Conservation (phyloP, 257 asterid species). For the Solanum corneliomulleri region DNA sequence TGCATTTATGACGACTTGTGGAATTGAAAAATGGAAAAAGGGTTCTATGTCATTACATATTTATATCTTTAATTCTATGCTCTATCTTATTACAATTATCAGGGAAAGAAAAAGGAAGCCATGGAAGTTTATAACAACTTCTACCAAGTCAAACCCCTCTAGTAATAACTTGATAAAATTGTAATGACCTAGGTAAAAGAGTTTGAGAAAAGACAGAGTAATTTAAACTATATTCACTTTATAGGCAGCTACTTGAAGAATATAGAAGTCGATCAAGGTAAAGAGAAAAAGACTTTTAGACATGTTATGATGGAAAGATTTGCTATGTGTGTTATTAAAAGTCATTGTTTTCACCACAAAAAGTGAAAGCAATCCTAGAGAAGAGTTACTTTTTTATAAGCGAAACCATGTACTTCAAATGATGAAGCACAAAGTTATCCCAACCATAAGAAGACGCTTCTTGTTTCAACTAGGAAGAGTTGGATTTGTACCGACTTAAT, state of each 20-base stretch:
- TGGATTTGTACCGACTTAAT: background rate
- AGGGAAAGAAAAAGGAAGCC: background rate
- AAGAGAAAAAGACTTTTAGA: background rate
- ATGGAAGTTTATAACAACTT: background rate
- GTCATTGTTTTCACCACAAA: background rate
- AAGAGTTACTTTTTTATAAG: background rate
- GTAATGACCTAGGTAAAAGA: background rate
- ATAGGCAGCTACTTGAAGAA: background rate
- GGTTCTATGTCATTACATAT: background rate
- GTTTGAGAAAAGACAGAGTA: background rate
- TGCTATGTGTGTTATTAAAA: background rate
- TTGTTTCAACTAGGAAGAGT: background rate
- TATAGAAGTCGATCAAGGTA: background rate
- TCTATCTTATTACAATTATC: background rate
- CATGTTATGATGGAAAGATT: background rate
- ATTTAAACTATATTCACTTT: background rate
- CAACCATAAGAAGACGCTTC: background rate
- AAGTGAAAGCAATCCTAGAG: background rate
- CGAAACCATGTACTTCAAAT: background rate
- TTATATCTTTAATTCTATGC: background rate
- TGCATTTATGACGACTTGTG: background rate
- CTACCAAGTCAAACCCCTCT: background rate
- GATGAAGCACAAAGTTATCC: background rate
- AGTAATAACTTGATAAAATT: background rate
- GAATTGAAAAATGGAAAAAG: background rate